phyloP scores from a whole-genome alignment of 2,329 filamentous ascomycete genomes.

The Pseudogymnoascus sp. region DNA sequence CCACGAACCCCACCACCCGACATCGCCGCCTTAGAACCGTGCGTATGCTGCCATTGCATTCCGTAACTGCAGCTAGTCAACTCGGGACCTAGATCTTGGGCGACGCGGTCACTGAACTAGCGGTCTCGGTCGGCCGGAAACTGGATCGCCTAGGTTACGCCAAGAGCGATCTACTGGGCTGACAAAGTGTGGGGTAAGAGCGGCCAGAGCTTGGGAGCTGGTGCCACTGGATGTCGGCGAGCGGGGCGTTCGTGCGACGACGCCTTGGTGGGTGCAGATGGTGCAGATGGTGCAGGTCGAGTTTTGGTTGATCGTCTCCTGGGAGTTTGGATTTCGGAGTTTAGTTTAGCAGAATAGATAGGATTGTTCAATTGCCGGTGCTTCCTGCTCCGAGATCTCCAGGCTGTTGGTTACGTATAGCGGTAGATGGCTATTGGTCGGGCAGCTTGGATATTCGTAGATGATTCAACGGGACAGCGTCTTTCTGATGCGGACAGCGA shows the following conservation, averaged over 20 bases:
- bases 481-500: background rate
- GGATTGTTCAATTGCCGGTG: background rate
- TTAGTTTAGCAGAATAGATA: background rate
- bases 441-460: background rate
- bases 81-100: background rate
- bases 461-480: background rate
- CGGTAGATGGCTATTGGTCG: background rate
- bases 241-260: background rate
- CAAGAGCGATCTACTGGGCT: background rate
- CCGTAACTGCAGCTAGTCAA: background rate
- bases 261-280: background rate
- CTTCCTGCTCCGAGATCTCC: slow-evolving; percentile 6
- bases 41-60: background rate
- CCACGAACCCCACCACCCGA: background rate
- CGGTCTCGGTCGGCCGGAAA: background rate
- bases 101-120: background rate
- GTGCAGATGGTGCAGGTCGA: background rate
- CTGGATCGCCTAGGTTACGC: background rate
- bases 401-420: background rate
- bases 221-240: background rate
- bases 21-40: background rate
- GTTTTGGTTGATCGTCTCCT: background rate
- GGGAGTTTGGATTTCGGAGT: background rate
- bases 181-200: slow-evolving; percentile 9
- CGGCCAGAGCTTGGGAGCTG: background rate